Evolutionary conservation across 495 filamentous ascomycete species (phyloP), one percentile per base, ranked within the genome.

Genomic region (Staphylotrichum longicolle): DNA sequence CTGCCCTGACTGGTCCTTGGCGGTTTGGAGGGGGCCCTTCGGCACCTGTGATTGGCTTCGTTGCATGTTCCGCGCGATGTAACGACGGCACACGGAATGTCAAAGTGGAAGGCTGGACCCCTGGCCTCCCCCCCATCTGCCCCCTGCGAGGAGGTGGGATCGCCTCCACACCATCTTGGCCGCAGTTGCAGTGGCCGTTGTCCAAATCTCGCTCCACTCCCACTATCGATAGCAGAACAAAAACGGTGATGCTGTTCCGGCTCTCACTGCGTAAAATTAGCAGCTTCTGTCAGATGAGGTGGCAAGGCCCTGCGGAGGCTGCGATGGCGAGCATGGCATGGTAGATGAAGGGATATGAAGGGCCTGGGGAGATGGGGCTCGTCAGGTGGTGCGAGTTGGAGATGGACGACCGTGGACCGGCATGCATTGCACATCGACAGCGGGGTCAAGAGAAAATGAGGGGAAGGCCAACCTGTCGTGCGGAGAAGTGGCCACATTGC

Each of bases 51-150:
- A 70, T 70, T 70, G 67, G 67, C 46, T 54, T 63, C 61, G 42
- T 20, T 12, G 55, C 27, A 51, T 33, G 39, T 60, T 63, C 33
- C 55, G 37, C 63, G 45, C 67, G 67, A 70, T 70, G 67, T 67
- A 53, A 67, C 67, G 60, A 54, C 67, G 65, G 67, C 62, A 56
- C 67, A 58, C 62, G 65, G 67, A 65, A 60, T 48, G 57, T 66
- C 64, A 47, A 53, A 34, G 57, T 60, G 58, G 54, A 60, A 53
- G 57, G 62, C 33, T 58, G 57, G 50, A 61, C 67, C 66, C 66
- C 64, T 69, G 64, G 39, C 54, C 12, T 39, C 51, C 4, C 15
- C 15, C 49, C 62, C 39, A 49, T 44, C 30, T 47, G 1, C 45
- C 32, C 40, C 30, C 41, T 10, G 47, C 3, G 14, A 46, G 40